Evolutionary conservation across 2,329 filamentous ascomycete species (phyloP).

Genomic region (Talaromyces pinophilus): DNA sequence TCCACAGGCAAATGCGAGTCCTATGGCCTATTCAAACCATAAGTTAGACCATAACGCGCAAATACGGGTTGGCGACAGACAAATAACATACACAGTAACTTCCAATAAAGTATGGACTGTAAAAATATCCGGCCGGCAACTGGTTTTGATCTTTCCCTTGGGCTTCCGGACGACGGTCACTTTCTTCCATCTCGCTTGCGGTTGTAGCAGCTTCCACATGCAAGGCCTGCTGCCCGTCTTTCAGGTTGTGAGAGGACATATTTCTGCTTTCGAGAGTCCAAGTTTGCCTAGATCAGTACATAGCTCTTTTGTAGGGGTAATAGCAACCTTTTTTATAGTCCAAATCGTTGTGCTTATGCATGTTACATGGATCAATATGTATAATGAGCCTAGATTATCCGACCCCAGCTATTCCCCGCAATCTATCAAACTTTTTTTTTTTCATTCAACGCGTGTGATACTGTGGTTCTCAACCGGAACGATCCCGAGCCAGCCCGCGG

Average conservation of each 20-base stretch:
- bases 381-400: background rate
- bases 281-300: background rate
- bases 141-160: background rate
- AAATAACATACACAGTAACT: background rate
- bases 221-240: background rate
- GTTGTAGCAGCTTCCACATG: background rate
- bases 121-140: background rate
- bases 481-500: background rate
- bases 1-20: background rate
- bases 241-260: background rate
- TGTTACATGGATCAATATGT: background rate
- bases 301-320: background rate
- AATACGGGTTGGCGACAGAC: background rate
- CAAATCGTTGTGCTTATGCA: background rate
- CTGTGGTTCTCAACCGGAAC: background rate
- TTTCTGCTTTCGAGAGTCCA: background rate
- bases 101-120: background rate
- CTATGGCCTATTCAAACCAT: background rate
- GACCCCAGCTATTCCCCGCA: background rate
- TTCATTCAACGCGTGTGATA: too few species aligned
- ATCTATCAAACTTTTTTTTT: background rate
- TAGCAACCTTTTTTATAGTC: background rate
- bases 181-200: background rate
- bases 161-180: background rate
- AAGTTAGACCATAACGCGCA: background rate